A percentile compares a stretch with the other conserved stretches of the same genome.
phyloP scores from a whole-genome alignment of 1,284 basidiomycete species.

The Marasmius oreades region DNA sequence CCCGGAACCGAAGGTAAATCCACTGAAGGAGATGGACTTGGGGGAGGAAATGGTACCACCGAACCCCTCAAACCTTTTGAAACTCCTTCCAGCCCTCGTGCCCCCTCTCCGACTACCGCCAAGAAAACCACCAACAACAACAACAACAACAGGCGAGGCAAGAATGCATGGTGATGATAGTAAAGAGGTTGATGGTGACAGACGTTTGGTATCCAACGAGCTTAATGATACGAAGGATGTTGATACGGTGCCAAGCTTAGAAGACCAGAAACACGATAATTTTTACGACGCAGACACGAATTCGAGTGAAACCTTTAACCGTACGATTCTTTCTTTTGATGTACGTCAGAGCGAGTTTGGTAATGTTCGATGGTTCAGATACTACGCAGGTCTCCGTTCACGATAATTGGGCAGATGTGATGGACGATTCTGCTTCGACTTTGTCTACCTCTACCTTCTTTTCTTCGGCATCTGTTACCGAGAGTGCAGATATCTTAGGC shows the following conservation, averaged over 20 bases:
- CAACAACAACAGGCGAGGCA: background rate
- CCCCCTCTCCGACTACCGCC: background rate
- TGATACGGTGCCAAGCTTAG: background rate
- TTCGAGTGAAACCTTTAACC: background rate
- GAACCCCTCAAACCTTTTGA: background rate
- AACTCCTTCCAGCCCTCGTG: background rate
- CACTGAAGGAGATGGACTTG: background rate
- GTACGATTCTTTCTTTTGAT: background rate
- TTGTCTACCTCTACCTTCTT: conserved; percentile 1
- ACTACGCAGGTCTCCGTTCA: background rate
- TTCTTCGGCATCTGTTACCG: background rate
- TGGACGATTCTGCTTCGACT: background rate
- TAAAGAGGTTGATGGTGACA: background rate
- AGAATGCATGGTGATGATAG: background rate
- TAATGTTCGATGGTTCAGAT: background rate
- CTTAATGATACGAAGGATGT: background rate
- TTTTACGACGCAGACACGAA: background rate
- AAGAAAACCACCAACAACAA: too few relatives aligned
- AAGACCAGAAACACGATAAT: background rate
- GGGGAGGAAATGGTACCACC: background rate
- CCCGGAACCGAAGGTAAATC: background rate
- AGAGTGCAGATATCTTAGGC: background rate
- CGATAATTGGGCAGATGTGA: background rate
- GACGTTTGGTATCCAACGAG: background rate
- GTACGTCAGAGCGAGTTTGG: background rate